Evolutionary conservation across 495 filamentous ascomycete species (phyloP), one percentile per base, ranked within the genome.

Genomic region (Hyaloscypha finlandica): DNA sequence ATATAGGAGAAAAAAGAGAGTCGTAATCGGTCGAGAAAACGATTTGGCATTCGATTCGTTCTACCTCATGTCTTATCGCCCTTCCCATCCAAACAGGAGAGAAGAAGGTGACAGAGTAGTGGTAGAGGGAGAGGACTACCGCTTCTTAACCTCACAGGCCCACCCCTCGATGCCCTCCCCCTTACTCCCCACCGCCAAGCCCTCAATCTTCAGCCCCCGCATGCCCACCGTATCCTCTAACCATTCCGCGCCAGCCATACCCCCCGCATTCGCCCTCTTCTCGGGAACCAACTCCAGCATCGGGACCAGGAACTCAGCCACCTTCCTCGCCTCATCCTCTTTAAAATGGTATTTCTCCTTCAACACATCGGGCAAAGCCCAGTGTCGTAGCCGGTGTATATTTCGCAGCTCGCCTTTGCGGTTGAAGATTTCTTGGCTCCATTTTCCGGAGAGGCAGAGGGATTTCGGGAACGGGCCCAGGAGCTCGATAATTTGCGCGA

Each of bases 391-490:
- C 58, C 95, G 87, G 78, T 97, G 95, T 76, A 99, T 99, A 77
- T 99, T 98, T 51, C 96, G 90, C 3, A 99, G 87, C 75, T 99
- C 95, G 64, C 95, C 95, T 77, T 97, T 97, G 70, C 95, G 88
- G 76, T 96, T 97, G 84, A 99, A 99, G 69, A 99, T 99, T 75
- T 98, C 96, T 76, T 97, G 94, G 8, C 90, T 93, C 95, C 95
- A 99, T 78, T 97, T 97, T 51, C 95, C 95, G 1, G 89, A 88
- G 54, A 95, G 83, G 74, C 90, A 97, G 31, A 98, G 87, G 4
- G 92, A 89, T 74, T 95, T 95, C 55, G 95, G 94, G 76, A 99
- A 98, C 22, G 88, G 87, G 25, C 95, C 95, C 9, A 99, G 87
- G 37, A 99, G 88, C 77, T 99, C 95, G 77, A 99, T 97, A 74